Conservation (phyloP, 2,329 filamentous ascomycete species). For the Hymenoscyphus infarciens region DNA sequence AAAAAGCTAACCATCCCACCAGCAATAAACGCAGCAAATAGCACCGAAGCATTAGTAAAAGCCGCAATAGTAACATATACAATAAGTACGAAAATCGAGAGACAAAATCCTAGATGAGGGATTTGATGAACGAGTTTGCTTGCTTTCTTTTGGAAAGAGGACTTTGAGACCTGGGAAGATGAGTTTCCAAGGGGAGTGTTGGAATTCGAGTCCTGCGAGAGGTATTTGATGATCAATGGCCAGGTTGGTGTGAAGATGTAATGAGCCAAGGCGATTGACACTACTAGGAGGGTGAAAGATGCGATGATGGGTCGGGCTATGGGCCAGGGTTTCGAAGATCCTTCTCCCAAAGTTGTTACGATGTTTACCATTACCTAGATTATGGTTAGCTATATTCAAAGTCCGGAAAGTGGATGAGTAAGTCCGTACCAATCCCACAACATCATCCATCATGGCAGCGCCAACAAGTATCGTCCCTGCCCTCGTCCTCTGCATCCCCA, state of each 20-base stretch:
- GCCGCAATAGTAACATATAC: slow-evolving; percentile 26
- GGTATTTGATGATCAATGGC: slow-evolving; percentile 2
- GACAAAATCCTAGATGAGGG: slow-evolving; percentile 22
- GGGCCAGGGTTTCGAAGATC: slow-evolving; percentile 12
- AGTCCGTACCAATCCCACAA: slow-evolving; percentile 70
- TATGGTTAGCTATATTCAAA: slow-evolving; percentile 49
- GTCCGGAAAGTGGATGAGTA: no score
- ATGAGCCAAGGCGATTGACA: slow-evolving; percentile 15
- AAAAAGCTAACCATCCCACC: slow-evolving; percentile 1
- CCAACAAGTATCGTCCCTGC: slow-evolving; percentile 62
- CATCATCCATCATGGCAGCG: slow-evolving; percentile 80
- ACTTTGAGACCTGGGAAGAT: neutral
- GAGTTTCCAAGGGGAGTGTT: neutral
- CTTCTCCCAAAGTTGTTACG: neutral
- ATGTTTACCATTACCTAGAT: slow-evolving; percentile 6
- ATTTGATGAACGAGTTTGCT: slow-evolving; percentile 7
- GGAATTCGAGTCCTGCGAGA: neutral
- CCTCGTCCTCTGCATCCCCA: slow-evolving; percentile 50
- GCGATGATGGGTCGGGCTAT: slow-evolving; percentile 20
- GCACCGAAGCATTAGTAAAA: slow-evolving; percentile 47
- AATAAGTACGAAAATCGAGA: slow-evolving; percentile 20
- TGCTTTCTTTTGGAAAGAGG: neutral
- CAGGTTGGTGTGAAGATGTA: slow-evolving; percentile 23
- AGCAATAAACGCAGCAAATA: slow-evolving; percentile 46
- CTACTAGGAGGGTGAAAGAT: slow-evolving; percentile 26